phyloP scores from a whole-genome alignment of 805 yeast genomes.

The Saccharomycopsis selenospora region DNA sequence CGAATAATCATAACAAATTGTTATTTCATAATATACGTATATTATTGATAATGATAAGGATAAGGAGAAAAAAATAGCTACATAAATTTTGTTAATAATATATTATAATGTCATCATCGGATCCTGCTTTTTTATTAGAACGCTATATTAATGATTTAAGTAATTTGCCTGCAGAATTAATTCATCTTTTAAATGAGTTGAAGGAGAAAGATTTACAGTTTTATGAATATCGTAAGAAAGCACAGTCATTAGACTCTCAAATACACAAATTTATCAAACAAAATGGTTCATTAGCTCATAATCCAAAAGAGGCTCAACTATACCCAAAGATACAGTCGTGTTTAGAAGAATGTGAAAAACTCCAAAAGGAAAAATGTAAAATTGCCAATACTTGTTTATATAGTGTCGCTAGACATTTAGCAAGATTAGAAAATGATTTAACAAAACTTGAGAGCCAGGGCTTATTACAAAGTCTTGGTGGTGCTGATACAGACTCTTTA shows the following conservation, averaged over 20 bases:
- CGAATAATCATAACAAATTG: too few relatives aligned
- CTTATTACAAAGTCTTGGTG: constrained; percentile 52
- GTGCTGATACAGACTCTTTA: constrained; percentile 26
- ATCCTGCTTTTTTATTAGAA: constrained; percentile 78
- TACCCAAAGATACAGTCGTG: constrained; percentile 64
- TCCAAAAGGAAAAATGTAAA: constrained; percentile 73
- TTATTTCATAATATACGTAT: too few relatives aligned
- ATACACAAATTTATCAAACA: constrained; percentile 76
- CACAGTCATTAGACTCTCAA: constrained; percentile 66
- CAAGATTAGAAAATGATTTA: constrained; percentile 67
- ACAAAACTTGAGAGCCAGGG: constrained; percentile 74
- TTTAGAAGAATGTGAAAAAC: constrained; percentile 45
- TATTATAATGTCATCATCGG: too few relatives aligned
- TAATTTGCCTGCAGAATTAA: constrained; percentile 82
- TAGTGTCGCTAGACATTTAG: constrained; percentile 66
- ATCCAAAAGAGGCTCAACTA: constrained; percentile 71
- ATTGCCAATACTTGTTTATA: constrained; percentile 80
- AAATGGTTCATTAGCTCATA: constrained; percentile 72
- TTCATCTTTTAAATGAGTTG: constrained; percentile 72
- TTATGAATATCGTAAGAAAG: constrained; percentile 58
- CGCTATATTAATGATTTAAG: constrained; percentile 67
- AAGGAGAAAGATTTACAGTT: constrained; percentile 59
- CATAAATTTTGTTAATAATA: too few relatives aligned
- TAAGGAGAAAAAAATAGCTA: too few relatives aligned
- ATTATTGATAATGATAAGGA: too few relatives aligned